Evolutionary conservation across 2,329 filamentous ascomycete species (phyloP).

Genomic region (Aspergillus sergii): DNA sequence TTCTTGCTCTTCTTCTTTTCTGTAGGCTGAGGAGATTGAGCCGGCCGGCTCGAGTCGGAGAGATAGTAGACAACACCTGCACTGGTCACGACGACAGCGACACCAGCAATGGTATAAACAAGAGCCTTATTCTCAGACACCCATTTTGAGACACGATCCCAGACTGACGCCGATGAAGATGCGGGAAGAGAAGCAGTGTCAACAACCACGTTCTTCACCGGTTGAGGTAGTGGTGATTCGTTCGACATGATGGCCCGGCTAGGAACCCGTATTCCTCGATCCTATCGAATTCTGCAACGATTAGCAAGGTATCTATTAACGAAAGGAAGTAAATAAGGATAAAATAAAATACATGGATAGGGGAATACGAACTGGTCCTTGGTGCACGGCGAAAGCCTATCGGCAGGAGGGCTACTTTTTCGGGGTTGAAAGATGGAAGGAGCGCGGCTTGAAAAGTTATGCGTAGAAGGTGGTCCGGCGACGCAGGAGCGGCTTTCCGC

Average conservation of each 20-base stretch:
- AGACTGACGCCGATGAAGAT: constrained; percentile 67
- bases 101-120: constrained; percentile 94
- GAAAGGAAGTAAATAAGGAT: constrained; percentile 8
- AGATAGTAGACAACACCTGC: constrained; percentile 94
- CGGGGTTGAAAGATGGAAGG: constrained; percentile 28
- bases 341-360: not conserved
- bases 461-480: constrained; percentile 27
- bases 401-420: constrained; percentile 19
- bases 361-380: constrained; percentile 24
- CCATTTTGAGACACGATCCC: constrained; percentile 90
- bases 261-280: constrained; percentile 17
- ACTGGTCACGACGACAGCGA: constrained; percentile 86
- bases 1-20: constrained; percentile 82
- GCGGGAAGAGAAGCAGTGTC: constrained; percentile 46
- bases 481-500: constrained; percentile 17
- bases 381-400: constrained; percentile 16
- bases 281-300: constrained; percentile 7
- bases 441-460: constrained; percentile 41
- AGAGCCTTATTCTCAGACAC: constrained; percentile 93
- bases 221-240: constrained; percentile 38
- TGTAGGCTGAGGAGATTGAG: constrained; percentile 37
- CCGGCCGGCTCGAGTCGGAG: constrained; percentile 53
- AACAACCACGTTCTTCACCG: constrained; percentile 42
- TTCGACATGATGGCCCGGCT: constrained; percentile 43
- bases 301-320: not conserved